phyloP scores from a whole-genome alignment of 2,329 filamentous ascomycete genomes.

The Neofusicoccum laricinum region DNA sequence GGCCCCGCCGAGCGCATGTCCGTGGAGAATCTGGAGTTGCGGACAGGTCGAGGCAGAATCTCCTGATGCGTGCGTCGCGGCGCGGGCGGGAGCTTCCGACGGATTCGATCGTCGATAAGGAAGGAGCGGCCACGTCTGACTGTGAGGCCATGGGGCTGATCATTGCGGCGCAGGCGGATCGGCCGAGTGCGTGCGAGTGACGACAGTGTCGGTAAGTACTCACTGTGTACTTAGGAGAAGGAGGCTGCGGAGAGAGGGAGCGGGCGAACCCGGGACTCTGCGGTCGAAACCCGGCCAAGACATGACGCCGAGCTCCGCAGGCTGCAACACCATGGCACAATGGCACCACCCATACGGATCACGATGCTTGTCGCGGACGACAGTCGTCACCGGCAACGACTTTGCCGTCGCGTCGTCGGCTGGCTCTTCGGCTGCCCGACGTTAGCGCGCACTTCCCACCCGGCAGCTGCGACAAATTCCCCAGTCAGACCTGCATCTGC shows the following conservation, averaged over 20 bases:
- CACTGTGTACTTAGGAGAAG: not conserved
- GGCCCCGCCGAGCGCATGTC: not conserved
- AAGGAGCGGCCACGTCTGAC: not conserved
- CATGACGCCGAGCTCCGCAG: not conserved
- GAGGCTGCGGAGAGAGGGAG: not conserved
- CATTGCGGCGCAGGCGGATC: not conserved
- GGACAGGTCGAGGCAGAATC: not conserved
- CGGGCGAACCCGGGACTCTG: not conserved
- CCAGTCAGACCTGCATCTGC: too few species aligned
- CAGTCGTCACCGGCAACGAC: too few species aligned
- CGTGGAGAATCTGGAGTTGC: slow-evolving; percentile 4
- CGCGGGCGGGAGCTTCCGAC: not conserved
- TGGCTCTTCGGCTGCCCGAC: too few species aligned
- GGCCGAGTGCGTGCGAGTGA: not conserved
- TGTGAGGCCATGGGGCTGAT: not conserved
- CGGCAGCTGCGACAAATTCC: too few species aligned
- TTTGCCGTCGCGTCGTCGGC: too few species aligned
- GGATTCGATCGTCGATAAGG: not conserved
- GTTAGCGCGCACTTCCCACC: too few species aligned
- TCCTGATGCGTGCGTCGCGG: not conserved
- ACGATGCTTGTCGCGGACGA: too few species aligned
- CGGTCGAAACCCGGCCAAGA: not conserved
- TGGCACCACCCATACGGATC: not conserved
- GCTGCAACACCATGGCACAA: slow-evolving; percentile 1
- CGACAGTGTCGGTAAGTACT: too few species aligned